Evolutionary conservation across 768 basidiomycete genomes (phyloP).

Genomic region (Tylopilus sp.): DNA sequence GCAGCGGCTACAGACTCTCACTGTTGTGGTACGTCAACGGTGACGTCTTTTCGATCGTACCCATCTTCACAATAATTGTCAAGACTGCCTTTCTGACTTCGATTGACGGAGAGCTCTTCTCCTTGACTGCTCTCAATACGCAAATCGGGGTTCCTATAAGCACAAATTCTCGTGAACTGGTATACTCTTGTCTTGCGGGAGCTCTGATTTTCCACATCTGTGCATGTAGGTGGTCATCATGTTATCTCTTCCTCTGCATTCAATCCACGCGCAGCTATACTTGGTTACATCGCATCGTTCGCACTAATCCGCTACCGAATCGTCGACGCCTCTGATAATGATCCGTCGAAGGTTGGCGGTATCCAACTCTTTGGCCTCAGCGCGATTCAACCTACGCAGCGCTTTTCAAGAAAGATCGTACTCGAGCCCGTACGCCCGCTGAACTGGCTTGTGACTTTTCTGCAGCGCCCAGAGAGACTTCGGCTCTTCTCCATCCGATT

Average conservation of each 20-base stretch:
- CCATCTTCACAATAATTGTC: background rate
- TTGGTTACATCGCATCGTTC: constrained; percentile 29
- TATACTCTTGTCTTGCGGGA: constrained; percentile 30
- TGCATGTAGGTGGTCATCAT: constrained; percentile 19
- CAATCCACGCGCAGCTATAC: constrained; percentile 18
- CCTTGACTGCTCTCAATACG: constrained; percentile 23
- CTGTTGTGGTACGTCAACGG: constrained; percentile 23
- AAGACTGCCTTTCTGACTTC: constrained; percentile 31
- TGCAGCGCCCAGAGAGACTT: background rate
- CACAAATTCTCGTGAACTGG: constrained; percentile 15
- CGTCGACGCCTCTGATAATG: constrained; percentile 16
- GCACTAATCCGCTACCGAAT: constrained; percentile 28
- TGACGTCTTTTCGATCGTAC: background rate
- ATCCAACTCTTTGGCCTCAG: background rate
- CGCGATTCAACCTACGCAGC: constrained; percentile 8
- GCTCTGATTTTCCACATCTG: constrained; percentile 31
- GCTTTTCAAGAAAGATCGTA: constrained; percentile 12
- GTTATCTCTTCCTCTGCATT: background rate
- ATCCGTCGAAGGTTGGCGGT: constrained; percentile 8
- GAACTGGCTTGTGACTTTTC: background rate
- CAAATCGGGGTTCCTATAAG: constrained; percentile 10
- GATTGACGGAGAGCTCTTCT: constrained; percentile 28
- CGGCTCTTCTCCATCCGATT: background rate
- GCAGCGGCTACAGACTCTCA: constrained; percentile 27
- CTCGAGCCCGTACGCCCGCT: constrained; percentile 13